A percentile compares a stretch with the other conserved stretches of the same genome.
Conservation (phyloP, 257 asterid species). For the Salvia rosmarinus region DNA sequence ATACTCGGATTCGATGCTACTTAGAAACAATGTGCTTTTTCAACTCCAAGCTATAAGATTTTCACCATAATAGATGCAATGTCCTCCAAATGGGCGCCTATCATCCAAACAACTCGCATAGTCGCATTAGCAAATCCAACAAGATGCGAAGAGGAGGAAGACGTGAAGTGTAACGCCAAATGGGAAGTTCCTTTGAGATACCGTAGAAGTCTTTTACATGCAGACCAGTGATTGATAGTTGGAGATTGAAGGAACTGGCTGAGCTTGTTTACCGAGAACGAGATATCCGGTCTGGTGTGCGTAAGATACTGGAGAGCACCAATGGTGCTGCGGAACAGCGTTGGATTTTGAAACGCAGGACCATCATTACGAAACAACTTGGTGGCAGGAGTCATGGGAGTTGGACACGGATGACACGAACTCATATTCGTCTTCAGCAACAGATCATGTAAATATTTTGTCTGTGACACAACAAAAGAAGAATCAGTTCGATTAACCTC, state of each 20-base stretch:
- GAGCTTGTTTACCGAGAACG: neutral
- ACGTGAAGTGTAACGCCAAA: neutral
- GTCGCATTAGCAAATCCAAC: neutral
- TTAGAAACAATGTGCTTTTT: neutral
- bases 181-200: neutral
- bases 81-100: neutral
- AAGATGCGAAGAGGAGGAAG: neutral
- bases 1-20: neutral
- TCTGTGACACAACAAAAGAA: too few relatives aligned
- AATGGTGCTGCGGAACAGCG: neutral
- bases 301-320: neutral
- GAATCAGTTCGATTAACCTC: neutral
- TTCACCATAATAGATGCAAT: neutral
- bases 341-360: neutral
- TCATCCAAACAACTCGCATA: neutral
- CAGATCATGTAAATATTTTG: neutral
- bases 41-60: neutral
- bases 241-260: neutral
- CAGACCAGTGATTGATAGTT: neutral
- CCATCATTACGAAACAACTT: neutral
- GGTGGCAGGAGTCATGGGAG: neutral
- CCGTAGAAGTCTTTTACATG: neutral
- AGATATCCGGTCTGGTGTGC: neutral
- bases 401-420: neutral
- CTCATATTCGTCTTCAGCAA: neutral